These are phyloP conservation scores for Closterium sp. DNA, from an alignment of 139 green algal species.

Conservation along the genomic window DNA sequence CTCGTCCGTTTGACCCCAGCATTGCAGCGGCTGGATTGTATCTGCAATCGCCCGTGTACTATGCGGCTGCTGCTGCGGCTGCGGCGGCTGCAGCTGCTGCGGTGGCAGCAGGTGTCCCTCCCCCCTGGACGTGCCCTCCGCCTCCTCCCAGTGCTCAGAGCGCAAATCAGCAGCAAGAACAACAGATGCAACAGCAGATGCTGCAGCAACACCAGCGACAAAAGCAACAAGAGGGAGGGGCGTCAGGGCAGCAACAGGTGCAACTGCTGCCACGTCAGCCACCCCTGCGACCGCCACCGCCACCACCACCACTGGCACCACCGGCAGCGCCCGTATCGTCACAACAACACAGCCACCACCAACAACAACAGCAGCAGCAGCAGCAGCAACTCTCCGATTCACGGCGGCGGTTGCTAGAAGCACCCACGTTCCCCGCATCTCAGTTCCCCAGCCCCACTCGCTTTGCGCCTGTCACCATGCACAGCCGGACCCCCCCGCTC, in stretches of 20 bases:
- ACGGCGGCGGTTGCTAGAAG: not conserved
- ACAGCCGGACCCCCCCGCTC: conserved; percentile 77
- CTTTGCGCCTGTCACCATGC: conserved; percentile 38
- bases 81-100: conserved; percentile 1
- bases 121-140: not conserved
- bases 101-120: not conserved
- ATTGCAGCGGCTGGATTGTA: not conserved
- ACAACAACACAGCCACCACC: not conserved
- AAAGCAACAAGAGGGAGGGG: no score
- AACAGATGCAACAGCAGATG: not conserved
- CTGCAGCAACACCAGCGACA: not conserved
- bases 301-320: not conserved
- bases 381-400: not conserved
- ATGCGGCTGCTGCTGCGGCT: not conserved
- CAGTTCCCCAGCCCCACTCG: not conserved
- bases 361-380: not conserved
- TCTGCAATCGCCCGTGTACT: not conserved
- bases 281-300: not conserved
- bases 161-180: not conserved
- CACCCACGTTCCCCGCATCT: not conserved
- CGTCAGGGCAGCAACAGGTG: not conserved
- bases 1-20: conserved; percentile 38
- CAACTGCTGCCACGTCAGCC: not conserved
- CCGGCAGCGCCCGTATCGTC: not conserved
- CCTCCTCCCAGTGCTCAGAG: conserved; percentile 8